A percentile compares a stretch with the other conserved stretches of the same genome.
Evolutionary conservation across 192 early-diverging fungal genomes (phyloP).

Genomic region (Chytriomyces confervae): DNA sequence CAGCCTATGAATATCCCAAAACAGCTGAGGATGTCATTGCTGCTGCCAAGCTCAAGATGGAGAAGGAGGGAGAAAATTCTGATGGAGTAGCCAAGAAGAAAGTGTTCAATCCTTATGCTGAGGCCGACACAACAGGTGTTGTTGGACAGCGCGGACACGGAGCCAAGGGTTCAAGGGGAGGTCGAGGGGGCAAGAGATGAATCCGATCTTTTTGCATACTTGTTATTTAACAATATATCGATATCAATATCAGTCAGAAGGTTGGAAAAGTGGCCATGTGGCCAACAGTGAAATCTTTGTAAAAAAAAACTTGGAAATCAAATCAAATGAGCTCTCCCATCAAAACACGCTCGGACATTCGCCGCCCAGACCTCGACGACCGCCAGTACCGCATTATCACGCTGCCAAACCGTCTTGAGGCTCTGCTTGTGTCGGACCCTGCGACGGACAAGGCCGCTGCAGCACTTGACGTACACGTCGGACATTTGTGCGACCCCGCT

Average conservation of each 20-base stretch:
- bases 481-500: conserved; percentile 76
- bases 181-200: neutral
- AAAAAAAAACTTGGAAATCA: too few relatives aligned
- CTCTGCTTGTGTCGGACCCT: conserved; percentile 73
- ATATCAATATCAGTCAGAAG: too few relatives aligned
- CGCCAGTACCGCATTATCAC: conserved; percentile 45
- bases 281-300: too few relatives aligned
- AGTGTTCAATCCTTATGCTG: conserved; percentile 12
- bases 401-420: conserved; percentile 66
- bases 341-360: conserved; percentile 1
- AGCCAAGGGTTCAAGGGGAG: neutral
- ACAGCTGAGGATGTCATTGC: neutral
- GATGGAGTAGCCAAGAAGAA: neutral
- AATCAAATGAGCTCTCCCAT: too few relatives aligned
- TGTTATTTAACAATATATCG: too few relatives aligned
- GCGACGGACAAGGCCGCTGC: conserved; percentile 78
- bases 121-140: neutral
- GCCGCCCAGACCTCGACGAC: conserved; percentile 50
- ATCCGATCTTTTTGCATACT: too few relatives aligned
- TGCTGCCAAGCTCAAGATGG: neutral
- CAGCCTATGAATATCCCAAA: conserved; percentile 5
- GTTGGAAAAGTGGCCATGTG: too few relatives aligned
- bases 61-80: neutral
- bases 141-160: neutral
- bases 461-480: conserved; percentile 83